A percentile compares a stretch with the other conserved stretches of the same genome.
These are phyloP conservation scores for Biscutella laevigata DNA, from an alignment of 441 rosid species.

Conservation along the genomic window DNA sequence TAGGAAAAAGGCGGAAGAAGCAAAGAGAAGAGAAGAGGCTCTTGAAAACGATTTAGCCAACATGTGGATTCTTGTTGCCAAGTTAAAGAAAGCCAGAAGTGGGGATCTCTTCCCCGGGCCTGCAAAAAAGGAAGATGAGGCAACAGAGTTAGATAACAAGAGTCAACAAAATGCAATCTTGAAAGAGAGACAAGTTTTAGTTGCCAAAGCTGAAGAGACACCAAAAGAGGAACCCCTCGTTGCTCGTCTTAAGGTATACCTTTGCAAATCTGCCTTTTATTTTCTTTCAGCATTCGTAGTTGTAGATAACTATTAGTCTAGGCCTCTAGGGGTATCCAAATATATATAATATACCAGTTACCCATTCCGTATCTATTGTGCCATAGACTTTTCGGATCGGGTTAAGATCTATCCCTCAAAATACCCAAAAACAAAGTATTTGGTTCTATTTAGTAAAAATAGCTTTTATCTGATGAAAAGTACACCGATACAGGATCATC, in stretches of 20 bases:
- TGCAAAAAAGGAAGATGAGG: slow-evolving; percentile 26
- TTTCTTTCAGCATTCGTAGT: slow-evolving; percentile 3
- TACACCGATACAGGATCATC: too few relatives aligned
- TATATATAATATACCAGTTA: background rate
- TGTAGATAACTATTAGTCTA: background rate
- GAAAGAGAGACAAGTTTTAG: slow-evolving; percentile 41
- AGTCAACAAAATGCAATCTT: slow-evolving; percentile 28
- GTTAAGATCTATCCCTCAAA: too few relatives aligned
- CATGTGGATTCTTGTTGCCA: slow-evolving; percentile 99
- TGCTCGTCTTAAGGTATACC: slow-evolving; percentile 72
- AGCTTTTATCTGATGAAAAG: too few relatives aligned
- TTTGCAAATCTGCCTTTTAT: slow-evolving; percentile 1
- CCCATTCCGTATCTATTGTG: too few relatives aligned
- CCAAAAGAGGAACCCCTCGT: slow-evolving; percentile 78
- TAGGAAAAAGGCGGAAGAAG: slow-evolving; percentile 71
- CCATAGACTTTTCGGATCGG: too few relatives aligned
- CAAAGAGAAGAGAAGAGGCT: slow-evolving; percentile 80
- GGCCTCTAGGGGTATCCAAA: background rate
- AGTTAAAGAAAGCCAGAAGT: slow-evolving; percentile 77
- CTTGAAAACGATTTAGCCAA: slow-evolving; percentile 92
- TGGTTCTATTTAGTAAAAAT: too few relatives aligned
- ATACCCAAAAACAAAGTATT: too few relatives aligned
- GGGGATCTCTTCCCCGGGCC: too few relatives aligned
- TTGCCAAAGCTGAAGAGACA: slow-evolving; percentile 33
- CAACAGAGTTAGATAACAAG: slow-evolving; percentile 27